A percentile compares a stretch with the other conserved stretches of the same genome.
These are phyloP conservation scores for Neurospora sp. DNA, from an alignment of 495 filamentous ascomycete genomes.

Conservation along the genomic window DNA sequence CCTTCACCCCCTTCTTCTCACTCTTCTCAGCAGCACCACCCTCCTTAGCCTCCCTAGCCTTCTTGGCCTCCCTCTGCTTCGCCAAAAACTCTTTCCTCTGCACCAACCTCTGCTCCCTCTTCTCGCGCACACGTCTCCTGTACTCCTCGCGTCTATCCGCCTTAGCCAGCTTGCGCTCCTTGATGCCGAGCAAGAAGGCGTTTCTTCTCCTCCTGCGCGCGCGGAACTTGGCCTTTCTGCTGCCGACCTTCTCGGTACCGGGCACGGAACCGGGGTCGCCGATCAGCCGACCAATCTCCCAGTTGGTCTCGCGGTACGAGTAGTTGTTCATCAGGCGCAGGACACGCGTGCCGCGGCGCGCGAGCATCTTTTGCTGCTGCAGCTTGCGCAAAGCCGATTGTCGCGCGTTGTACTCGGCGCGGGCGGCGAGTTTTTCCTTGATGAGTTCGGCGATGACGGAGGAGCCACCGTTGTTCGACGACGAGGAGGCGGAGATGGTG, in stretches of 20 bases:
- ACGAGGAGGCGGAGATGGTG: not conserved
- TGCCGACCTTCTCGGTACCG: conserved; percentile 19
- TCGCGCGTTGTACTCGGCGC: conserved; percentile 24
- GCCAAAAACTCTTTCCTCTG: conserved; percentile 3
- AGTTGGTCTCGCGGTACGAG: conserved; percentile 76
- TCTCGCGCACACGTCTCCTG: conserved; percentile 10
- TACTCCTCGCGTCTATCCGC: conserved; percentile 12
- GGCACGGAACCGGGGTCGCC: conserved; percentile 18
- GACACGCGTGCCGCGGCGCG: conserved; percentile 25
- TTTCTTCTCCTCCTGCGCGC: conserved; percentile 15
- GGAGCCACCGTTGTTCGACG: conserved; percentile 10
- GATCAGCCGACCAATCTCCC: conserved; percentile 59
- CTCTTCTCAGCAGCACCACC: not conserved
- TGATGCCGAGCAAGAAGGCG: conserved; percentile 9
- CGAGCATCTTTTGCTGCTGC: conserved; percentile 11
- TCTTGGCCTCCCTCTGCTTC: conserved; percentile 1
- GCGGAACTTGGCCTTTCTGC: conserved; percentile 21
- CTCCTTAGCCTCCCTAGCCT: conserved; percentile 4
- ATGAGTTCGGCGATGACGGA: conserved; percentile 20
- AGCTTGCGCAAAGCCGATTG: conserved; percentile 16
- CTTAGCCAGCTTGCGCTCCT: conserved; percentile 18
- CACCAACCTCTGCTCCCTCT: conserved; percentile 6
- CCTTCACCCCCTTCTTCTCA: not conserved
- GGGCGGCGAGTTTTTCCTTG: conserved; percentile 28
- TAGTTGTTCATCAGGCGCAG: conserved; percentile 56